Evolutionary conservation across 2,329 filamentous ascomycete species (phyloP).

Genomic region (Capronia coronata): DNA sequence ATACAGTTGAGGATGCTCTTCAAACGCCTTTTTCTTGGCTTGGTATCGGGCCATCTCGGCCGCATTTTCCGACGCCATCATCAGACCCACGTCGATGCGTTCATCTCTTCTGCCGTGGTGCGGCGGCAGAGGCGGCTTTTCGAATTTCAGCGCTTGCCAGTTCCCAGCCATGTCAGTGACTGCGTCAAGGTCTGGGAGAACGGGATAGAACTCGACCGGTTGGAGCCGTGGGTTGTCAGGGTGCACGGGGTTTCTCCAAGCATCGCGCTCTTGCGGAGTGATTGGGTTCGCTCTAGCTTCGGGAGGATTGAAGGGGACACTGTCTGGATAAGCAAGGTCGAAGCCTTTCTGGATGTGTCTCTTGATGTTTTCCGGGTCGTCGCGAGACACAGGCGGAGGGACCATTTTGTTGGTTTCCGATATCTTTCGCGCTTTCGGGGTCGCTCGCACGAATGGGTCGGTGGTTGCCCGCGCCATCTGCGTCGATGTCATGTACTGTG

Average conservation of each 20-base stretch:
- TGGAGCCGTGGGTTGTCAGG: conserved; percentile 52
- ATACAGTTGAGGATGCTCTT: conserved; percentile 45
- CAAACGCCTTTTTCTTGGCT: conserved; percentile 43
- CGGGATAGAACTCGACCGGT: conserved; percentile 54
- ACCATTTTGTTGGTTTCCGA: conserved; percentile 27
- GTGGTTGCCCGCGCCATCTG: conserved; percentile 30
- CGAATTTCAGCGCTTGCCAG: conserved; percentile 57
- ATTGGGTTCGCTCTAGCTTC: conserved; percentile 21
- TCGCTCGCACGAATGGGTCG: conserved; percentile 29
- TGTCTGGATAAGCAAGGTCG: conserved; percentile 57
- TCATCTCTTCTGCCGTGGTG: conserved; percentile 47
- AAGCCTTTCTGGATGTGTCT: conserved; percentile 58
- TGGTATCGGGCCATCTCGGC: conserved; percentile 44
- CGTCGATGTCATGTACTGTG: conserved; percentile 70
- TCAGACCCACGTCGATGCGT: conserved; percentile 54
- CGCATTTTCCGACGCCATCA: conserved; percentile 47
- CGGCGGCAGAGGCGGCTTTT: conserved; percentile 50
- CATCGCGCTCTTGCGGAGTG: conserved; percentile 46
- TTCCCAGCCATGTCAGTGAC: conserved; percentile 50
- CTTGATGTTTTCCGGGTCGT: conserved; percentile 56
- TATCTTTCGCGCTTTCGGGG: conserved; percentile 6
- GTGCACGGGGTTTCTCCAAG: conserved; percentile 56
- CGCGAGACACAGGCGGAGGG: conserved; percentile 37
- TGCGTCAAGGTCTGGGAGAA: conserved; percentile 56
- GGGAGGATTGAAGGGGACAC: conserved; percentile 49